Conservation (phyloP, 345 rosid genomes). For the Dipteronia sinensis region DNA sequence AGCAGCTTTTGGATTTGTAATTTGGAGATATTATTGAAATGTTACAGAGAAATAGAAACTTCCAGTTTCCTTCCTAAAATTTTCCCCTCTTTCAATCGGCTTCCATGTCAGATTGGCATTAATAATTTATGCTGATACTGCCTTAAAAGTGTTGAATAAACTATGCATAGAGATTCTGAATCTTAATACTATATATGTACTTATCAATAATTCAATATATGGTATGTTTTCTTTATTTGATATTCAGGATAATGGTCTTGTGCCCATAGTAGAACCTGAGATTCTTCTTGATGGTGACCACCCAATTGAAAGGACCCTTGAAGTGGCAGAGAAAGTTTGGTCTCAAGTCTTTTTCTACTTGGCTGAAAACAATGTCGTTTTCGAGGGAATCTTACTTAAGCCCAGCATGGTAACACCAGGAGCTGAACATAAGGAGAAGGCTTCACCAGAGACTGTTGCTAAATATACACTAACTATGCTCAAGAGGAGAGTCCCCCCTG, state of each 20-base stretch:
- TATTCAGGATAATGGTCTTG: slow-evolving; percentile 89
- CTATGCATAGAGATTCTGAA: not conserved
- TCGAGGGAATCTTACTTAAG: slow-evolving; percentile 92
- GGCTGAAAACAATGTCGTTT: slow-evolving; percentile 85
- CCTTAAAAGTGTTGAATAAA: not conserved
- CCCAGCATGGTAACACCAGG: slow-evolving; percentile 99
- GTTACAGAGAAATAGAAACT: too few species aligned
- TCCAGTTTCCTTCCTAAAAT: too few species aligned
- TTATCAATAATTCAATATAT: not conserved
- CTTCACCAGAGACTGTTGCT: slow-evolving; percentile 88
- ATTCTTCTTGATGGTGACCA: slow-evolving; percentile 98
- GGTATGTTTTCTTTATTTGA: not conserved
- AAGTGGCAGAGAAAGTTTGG: slow-evolving; percentile 99
- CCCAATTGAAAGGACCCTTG: slow-evolving; percentile 88
- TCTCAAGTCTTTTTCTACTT: slow-evolving; percentile 92
- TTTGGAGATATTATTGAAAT: too few species aligned
- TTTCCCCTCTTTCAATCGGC: too few species aligned
- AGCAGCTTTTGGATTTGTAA: too few species aligned
- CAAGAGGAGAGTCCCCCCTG: slow-evolving; percentile 90
- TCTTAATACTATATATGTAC: not conserved
- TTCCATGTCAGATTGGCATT: not conserved
- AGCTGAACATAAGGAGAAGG: slow-evolving; percentile 90
- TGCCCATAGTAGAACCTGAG: slow-evolving; percentile 98
- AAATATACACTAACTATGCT: slow-evolving; percentile 93
- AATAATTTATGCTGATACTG: not conserved